A percentile compares a stretch with the other conserved stretches of the same genome.
These are phyloP conservation scores for Pilasporangium apinafurcum DNA, from an alignment of 352 stramenopile genomes.

Conservation along the genomic window DNA sequence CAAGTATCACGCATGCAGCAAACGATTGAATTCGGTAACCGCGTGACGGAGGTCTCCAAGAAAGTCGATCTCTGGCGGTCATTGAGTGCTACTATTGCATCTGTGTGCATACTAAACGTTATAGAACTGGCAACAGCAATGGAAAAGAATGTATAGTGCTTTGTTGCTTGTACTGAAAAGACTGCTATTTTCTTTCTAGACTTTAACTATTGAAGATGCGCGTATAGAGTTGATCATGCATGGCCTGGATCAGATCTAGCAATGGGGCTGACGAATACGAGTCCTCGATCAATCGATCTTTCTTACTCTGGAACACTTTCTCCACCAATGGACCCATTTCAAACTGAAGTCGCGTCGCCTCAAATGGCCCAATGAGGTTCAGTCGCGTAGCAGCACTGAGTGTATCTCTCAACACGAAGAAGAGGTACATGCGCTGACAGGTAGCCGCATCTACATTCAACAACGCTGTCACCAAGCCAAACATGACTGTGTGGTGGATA, in stretches of 20 bases:
- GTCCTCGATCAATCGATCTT: conserved; percentile 48
- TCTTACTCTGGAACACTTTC: conserved; percentile 51
- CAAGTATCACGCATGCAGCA: conserved; percentile 18
- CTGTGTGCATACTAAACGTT: conserved; percentile 16
- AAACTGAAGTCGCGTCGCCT: conserved; percentile 66
- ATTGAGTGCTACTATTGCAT: conserved; percentile 17
- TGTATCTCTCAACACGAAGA: conserved; percentile 60
- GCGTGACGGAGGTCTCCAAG: conserved; percentile 27
- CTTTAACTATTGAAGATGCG: conserved; percentile 81
- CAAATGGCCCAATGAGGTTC: conserved; percentile 69
- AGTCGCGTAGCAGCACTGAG: conserved; percentile 75
- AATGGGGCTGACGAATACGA: conserved; percentile 76
- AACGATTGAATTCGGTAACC: conserved; percentile 16
- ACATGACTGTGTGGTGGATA: conserved; percentile 64
- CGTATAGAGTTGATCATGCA: conserved; percentile 86
- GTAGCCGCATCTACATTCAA: conserved; percentile 31
- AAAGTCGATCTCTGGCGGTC: conserved; percentile 30
- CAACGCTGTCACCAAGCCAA: conserved; percentile 57
- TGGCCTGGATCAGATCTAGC: conserved; percentile 75
- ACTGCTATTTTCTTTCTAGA: no score
- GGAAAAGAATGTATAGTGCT: no score
- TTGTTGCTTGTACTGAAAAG: no score
- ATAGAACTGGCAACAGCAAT: conserved; percentile 7
- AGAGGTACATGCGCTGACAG: conserved; percentile 78
- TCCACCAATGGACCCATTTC: conserved; percentile 43